Conservation (phyloP, 2,329 filamentous ascomycete genomes). For the Emergomyces pasteurianus region DNA sequence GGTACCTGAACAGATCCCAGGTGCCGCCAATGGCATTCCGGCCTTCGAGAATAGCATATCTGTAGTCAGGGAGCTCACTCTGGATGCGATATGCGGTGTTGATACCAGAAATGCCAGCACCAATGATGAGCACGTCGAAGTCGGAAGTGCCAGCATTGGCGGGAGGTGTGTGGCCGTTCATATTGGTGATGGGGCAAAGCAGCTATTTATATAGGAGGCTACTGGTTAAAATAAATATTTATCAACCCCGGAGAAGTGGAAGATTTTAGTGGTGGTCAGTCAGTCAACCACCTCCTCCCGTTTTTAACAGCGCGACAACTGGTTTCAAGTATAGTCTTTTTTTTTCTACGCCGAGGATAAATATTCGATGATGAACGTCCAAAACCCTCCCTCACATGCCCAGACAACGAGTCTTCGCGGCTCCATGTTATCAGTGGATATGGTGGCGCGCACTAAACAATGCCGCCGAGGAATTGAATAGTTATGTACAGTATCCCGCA, state of each 20-base stretch:
- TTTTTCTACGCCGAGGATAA: too few relatives aligned
- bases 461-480: neutral
- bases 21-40: conserved; percentile 59
- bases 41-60: conserved; percentile 56
- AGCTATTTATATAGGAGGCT: too few relatives aligned
- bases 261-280: neutral
- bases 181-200: neutral
- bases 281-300: too few relatives aligned
- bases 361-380: too few relatives aligned
- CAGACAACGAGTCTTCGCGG: too few relatives aligned
- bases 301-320: neutral
- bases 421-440: neutral
- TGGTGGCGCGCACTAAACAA: neutral
- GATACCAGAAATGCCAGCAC: conserved; percentile 64
- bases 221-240: too few relatives aligned
- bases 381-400: too few relatives aligned
- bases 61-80: conserved; percentile 41
- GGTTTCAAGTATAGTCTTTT: neutral
- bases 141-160: neutral
- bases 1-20: conserved; percentile 68
- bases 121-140: conserved; percentile 53
- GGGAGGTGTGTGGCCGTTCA: neutral
- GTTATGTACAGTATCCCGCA: neutral
- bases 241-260: too few relatives aligned
- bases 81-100: conserved; percentile 63